Evolutionary conservation across 2,329 filamentous ascomycete genomes (phyloP), one percentile per base, ranked within the genome.

Genomic region (Aspergillus tamarii): DNA sequence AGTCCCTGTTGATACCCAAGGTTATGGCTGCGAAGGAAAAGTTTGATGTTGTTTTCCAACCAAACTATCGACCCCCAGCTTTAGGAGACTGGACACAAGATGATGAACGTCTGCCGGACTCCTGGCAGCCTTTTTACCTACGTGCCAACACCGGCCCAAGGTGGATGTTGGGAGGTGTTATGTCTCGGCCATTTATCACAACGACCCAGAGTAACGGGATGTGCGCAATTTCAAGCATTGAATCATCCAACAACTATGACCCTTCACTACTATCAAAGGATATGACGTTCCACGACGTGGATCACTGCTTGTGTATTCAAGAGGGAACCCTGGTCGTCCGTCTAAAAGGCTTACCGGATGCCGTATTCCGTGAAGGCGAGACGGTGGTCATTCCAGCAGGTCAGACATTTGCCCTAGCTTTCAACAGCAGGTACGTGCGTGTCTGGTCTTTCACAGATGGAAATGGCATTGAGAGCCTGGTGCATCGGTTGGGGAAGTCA

Each of bases 21-120:
- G 76, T 88, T 32, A 86, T 85, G 77, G 82, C 83, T 0, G 86
- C 85, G 9, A 82, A 82, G 11, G 83, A 85, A 48, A 78, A 82
- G 16, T 87, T 84, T 69, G 86, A 88, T 66, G 84, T 88, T 59
- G 76, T 86, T 2, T 85, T 85, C 57, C 78, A 80, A 55, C 80
- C 81, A 5, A 77, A 85, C 58, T 83, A 85, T 65, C 63, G 80
- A 39, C 78, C 82, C 0, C 83, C 83, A 1, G 80, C 78, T 14
- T 76, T 75, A 1, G 64, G 67, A 8, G 69, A 73, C 12, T 75
- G 70, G 69, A 70, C 65, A 3, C 61, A 66, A 28, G 69, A 72
- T 3, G 72, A 74, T 12, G 69, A 73, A 52, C 66, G 59, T 21
- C 39, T 74, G 14, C 72, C 73, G 6, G 64, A 70, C 0, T 62